These are phyloP conservation scores for Candida gigantensis DNA, from an alignment of 1,139 yeast species.

Conservation along the genomic window DNA sequence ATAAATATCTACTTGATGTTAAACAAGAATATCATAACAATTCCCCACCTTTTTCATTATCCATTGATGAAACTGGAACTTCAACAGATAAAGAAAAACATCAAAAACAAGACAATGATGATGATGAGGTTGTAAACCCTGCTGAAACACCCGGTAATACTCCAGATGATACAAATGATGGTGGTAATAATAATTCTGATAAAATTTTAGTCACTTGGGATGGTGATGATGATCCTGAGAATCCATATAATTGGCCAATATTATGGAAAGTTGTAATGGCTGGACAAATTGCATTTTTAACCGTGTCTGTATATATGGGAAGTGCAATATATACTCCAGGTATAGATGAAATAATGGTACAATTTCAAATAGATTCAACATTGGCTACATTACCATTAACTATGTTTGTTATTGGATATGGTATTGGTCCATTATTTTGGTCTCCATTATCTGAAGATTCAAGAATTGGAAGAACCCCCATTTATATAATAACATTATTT, in stretches of 20 bases:
- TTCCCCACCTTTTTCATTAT: slow-evolving; percentile 1
- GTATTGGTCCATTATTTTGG: slow-evolving; percentile 40
- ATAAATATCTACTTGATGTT: slow-evolving; percentile 22
- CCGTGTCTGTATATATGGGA: slow-evolving; percentile 59
- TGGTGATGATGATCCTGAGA: slow-evolving; percentile 55
- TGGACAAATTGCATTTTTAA: slow-evolving; percentile 44
- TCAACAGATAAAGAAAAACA: no score
- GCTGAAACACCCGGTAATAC: no score
- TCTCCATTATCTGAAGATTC: slow-evolving; percentile 42
- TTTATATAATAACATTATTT: slow-evolving; percentile 32
- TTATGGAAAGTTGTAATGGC: slow-evolving; percentile 38
- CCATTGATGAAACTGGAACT: no score
- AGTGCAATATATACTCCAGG: slow-evolving; percentile 66
- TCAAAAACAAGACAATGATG: no score
- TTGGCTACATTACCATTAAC: slow-evolving; percentile 37
- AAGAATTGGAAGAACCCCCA: slow-evolving; percentile 53
- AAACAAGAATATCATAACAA: slow-evolving; percentile 2
- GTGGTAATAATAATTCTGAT: no score
- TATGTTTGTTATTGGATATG: slow-evolving; percentile 41
- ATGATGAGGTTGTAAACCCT: no score
- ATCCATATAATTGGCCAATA: slow-evolving; percentile 59
- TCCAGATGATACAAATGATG: no score
- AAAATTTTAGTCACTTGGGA: slow-evolving; percentile 39
- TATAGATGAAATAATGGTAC: slow-evolving; percentile 26
- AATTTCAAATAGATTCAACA: slow-evolving; percentile 27